Evolutionary conservation across 345 rosid species (phyloP).

Genomic region (Populus nigra): DNA sequence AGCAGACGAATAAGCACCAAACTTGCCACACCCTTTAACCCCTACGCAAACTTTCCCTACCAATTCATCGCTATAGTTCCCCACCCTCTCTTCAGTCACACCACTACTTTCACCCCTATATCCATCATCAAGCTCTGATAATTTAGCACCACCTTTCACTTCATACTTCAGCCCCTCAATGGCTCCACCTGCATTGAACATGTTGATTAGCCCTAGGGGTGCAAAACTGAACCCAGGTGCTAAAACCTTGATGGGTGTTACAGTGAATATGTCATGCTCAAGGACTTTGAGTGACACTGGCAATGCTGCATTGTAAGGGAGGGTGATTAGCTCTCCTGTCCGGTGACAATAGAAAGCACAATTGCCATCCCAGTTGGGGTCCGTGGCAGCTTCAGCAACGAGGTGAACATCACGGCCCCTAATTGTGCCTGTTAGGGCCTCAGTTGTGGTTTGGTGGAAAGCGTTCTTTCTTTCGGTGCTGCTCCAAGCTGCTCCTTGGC

Average conservation of each 20-base stretch:
- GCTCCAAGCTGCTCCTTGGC: slow-evolving; percentile 99
- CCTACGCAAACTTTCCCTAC: slow-evolving; percentile 51
- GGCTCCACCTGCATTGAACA: slow-evolving; percentile 95
- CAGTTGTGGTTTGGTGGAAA: slow-evolving; percentile 57
- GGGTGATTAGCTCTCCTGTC: slow-evolving; percentile 43
- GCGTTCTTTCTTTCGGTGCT: slow-evolving; percentile 61
- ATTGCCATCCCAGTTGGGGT: slow-evolving; percentile 59
- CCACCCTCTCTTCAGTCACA: slow-evolving; percentile 18
- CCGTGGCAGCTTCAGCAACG: slow-evolving; percentile 67
- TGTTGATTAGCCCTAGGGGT: slow-evolving; percentile 70
- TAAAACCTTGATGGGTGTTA: slow-evolving; percentile 62
- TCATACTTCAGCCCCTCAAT: slow-evolving; percentile 59
- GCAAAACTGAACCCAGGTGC: slow-evolving; percentile 59
- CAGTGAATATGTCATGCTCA: slow-evolving; percentile 56
- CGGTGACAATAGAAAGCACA: slow-evolving; percentile 58
- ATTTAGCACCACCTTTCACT: slow-evolving; percentile 18
- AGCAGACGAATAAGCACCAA: slow-evolving; percentile 69
- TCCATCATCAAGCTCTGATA: slow-evolving; percentile 23
- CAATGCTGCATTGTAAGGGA: slow-evolving; percentile 62
- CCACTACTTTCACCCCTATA: slow-evolving; percentile 9
- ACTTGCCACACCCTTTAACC: slow-evolving; percentile 73
- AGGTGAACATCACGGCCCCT: slow-evolving; percentile 76
- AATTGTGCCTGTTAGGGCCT: slow-evolving; percentile 50
- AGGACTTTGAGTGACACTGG: slow-evolving; percentile 79
- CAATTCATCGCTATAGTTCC: slow-evolving; percentile 34